Conservation (phyloP, 2,329 filamentous ascomycete species). For the Diaporthe humulicola region DNA sequence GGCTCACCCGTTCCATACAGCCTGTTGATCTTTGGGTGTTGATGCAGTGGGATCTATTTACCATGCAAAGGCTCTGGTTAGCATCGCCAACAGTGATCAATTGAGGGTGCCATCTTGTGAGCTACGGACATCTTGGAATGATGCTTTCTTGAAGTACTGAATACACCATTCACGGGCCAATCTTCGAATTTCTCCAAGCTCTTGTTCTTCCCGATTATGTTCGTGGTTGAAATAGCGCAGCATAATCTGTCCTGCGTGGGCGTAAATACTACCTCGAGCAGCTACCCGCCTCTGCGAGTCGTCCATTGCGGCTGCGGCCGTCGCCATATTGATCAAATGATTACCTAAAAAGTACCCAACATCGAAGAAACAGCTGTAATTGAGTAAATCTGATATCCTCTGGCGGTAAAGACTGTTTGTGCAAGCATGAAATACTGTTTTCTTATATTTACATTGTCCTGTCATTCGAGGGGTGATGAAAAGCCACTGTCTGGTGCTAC, state of each 20-base stretch:
- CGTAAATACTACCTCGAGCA: background rate
- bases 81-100: background rate
- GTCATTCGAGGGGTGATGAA: background rate
- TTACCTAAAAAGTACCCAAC: background rate
- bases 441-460: background rate
- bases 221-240: slow-evolving; percentile 1
- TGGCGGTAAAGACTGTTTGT: background rate
- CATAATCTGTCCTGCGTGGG: background rate
- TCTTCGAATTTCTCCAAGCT: background rate
- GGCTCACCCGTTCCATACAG: background rate
- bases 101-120: background rate
- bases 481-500: background rate
- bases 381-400: background rate
- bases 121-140: background rate
- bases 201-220: background rate
- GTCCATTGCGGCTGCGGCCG: background rate
- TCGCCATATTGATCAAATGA: background rate
- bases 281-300: background rate
- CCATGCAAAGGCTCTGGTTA: background rate
- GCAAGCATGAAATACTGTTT: background rate
- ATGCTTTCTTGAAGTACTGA: background rate
- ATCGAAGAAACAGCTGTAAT: background rate
- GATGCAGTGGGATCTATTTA: background rate
- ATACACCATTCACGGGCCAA: background rate
- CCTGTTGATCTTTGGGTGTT: background rate